Evolutionary conservation across 2,329 filamentous ascomycete species (phyloP).

Genomic region (Teratosphaeria gauchensis): DNA sequence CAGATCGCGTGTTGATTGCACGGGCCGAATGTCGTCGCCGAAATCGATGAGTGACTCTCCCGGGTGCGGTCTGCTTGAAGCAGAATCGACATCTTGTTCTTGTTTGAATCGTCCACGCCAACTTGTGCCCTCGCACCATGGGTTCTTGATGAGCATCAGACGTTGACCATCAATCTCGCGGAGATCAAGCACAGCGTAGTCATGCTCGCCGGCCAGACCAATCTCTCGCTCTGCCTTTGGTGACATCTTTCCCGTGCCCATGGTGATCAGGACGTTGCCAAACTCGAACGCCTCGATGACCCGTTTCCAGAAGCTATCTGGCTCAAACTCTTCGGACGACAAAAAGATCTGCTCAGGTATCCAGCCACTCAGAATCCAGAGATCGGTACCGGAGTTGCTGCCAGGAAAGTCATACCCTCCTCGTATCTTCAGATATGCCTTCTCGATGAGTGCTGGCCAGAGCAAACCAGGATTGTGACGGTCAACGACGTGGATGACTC

Average conservation of each 20-base stretch:
- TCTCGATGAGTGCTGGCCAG: conserved; percentile 90
- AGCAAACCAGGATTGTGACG: conserved; percentile 69
- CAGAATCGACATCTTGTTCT: conserved; percentile 4
- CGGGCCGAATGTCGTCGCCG: conserved; percentile 19
- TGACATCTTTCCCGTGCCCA: conserved; percentile 79
- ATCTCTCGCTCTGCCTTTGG: conserved; percentile 66
- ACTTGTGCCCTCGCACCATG: conserved; percentile 75
- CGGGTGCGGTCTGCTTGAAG: neutral
- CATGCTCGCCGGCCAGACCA: conserved; percentile 80
- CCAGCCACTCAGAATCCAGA: conserved; percentile 91
- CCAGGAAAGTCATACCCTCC: conserved; percentile 97
- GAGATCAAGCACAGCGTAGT: conserved; percentile 84
- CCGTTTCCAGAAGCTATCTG: conserved; percentile 66
- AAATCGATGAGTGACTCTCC: conserved; percentile 9
- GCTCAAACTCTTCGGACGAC: conserved; percentile 72
- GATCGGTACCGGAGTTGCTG: conserved; percentile 90
- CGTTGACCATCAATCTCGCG: conserved; percentile 53
- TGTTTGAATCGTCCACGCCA: conserved; percentile 50
- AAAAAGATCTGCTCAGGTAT: conserved; percentile 92
- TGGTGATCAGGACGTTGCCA: conserved; percentile 75
- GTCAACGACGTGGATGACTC: conserved; percentile 80
- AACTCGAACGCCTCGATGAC: conserved; percentile 64
- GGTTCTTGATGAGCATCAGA: conserved; percentile 82
- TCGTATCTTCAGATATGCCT: conserved; percentile 89
- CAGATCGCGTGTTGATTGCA: conserved; percentile 25